Evolutionary conservation across 345 rosid genomes (phyloP).

Genomic region (Acer saccharum): DNA sequence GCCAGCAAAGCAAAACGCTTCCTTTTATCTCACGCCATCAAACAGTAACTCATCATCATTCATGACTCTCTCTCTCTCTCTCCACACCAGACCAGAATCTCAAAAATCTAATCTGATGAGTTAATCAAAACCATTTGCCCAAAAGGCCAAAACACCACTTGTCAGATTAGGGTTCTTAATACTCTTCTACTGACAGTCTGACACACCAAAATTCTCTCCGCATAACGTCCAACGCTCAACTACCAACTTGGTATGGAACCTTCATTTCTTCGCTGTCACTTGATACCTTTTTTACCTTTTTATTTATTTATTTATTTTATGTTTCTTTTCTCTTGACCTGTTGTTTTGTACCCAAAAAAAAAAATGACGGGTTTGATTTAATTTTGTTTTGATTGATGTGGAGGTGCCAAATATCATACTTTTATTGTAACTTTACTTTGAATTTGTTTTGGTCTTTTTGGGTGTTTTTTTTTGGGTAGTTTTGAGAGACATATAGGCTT

Average conservation of each 20-base stretch:
- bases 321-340: background rate
- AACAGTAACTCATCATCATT: background rate
- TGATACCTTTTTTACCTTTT: conserved; percentile 1
- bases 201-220: too few species aligned
- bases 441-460: conserved; percentile 24
- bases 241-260: conserved; percentile 33
- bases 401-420: background rate
- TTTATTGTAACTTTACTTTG: conserved; percentile 5
- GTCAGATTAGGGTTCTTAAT: conserved; percentile 33
- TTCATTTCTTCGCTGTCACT: conserved; percentile 24
- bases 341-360: background rate
- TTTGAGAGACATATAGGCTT: conserved; percentile 6
- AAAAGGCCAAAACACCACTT: background rate
- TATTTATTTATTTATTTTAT: background rate
- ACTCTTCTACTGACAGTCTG: background rate
- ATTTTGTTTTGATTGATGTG: background rate
- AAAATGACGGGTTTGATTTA: background rate
- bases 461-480: conserved; percentile 22
- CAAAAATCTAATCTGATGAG: conserved; percentile 16
- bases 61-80: conserved; percentile 9
- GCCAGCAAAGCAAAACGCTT: conserved; percentile 23
- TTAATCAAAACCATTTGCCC: background rate
- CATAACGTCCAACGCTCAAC: background rate
- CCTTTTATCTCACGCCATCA: conserved; percentile 23
- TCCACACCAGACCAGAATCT: background rate